phyloP scores from a whole-genome alignment of 1,139 yeast species.

The Yamadazyma friedrichii region DNA sequence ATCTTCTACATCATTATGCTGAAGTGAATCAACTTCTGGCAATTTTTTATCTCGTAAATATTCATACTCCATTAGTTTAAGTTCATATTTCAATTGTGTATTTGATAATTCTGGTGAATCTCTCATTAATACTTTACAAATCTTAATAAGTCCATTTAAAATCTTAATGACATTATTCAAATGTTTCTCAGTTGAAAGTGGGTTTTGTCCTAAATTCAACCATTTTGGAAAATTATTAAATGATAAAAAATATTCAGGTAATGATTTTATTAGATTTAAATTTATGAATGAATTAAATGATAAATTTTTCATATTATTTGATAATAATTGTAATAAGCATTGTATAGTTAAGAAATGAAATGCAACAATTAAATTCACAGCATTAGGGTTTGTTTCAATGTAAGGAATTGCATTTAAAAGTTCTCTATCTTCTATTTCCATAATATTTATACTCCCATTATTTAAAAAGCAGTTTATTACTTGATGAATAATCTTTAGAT shows the following conservation, averaged over 20 bases:
- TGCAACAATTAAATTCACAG: slow-evolving; percentile 25
- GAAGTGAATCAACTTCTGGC: neutral
- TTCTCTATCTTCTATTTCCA: neutral
- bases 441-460: neutral
- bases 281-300: slow-evolving; percentile 6
- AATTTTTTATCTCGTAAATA: slow-evolving; percentile 2
- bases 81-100: slow-evolving; percentile 1
- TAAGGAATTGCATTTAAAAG: neutral
- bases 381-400: neutral
- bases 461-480: slow-evolving; percentile 3
- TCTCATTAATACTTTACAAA: slow-evolving; percentile 14
- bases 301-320: slow-evolving; percentile 12
- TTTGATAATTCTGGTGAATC: slow-evolving; percentile 1
- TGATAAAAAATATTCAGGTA: slow-evolving; percentile 22
- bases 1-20: neutral
- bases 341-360: slow-evolving; percentile 33
- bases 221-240: slow-evolving; percentile 24
- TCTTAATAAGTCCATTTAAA: slow-evolving; percentile 23
- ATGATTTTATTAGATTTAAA: slow-evolving; percentile 10
- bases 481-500: slow-evolving; percentile 14
- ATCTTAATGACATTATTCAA: slow-evolving; percentile 20
- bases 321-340: slow-evolving; percentile 26
- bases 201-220: slow-evolving; percentile 14
- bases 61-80: slow-evolving; percentile 6
- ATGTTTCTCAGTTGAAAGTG: slow-evolving; percentile 11